These are phyloP conservation scores for Capsella bursapastoris DNA, from an alignment of 345 rosid genomes.

Conservation along the genomic window DNA sequence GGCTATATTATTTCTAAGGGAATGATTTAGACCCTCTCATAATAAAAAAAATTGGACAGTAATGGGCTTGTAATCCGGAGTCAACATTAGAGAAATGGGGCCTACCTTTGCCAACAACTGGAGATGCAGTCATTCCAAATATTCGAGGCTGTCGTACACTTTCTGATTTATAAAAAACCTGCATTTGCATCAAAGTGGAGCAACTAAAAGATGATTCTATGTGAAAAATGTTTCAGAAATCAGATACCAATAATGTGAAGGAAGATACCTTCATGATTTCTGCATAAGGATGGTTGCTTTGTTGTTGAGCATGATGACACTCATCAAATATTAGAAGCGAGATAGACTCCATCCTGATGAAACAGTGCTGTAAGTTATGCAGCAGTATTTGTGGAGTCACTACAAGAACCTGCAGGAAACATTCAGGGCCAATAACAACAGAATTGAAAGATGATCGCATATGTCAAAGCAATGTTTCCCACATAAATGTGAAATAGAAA, in stretches of 20 bases:
- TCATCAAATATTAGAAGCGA: slow-evolving; percentile 92
- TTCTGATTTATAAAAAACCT: slow-evolving; percentile 72
- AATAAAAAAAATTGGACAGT: not conserved
- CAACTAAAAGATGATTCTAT: slow-evolving; percentile 31
- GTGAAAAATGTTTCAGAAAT: slow-evolving; percentile 23
- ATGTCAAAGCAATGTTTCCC: slow-evolving; percentile 6
- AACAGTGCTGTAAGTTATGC: slow-evolving; percentile 76
- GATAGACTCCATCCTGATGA: slow-evolving; percentile 85
- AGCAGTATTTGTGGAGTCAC: slow-evolving; percentile 90
- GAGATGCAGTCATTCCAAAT: slow-evolving; percentile 99
- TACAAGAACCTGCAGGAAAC: slow-evolving; percentile 75
- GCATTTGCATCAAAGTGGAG: slow-evolving; percentile 42
- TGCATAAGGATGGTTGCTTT: slow-evolving; percentile 87
- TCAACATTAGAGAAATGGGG: slow-evolving; percentile 20
- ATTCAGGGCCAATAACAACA: slow-evolving; percentile 19
- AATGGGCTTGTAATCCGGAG: slow-evolving; percentile 18
- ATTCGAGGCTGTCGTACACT: slow-evolving; percentile 66
- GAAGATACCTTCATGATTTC: slow-evolving; percentile 82
- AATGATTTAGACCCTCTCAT: slow-evolving; percentile 17
- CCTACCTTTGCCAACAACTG: slow-evolving; percentile 89
- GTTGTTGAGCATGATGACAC: slow-evolving; percentile 93
- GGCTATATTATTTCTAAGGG: slow-evolving; percentile 14
- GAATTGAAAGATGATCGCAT: slow-evolving; percentile 34
- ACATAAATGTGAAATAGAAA: slow-evolving; percentile 12
- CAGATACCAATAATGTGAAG: slow-evolving; percentile 31